Percentiles rank a stretch among this genome's conserved stretches.
These are phyloP conservation scores for Beauveria varroae DNA, from an alignment of 2,329 filamentous ascomycete genomes.

Conservation along the genomic window DNA sequence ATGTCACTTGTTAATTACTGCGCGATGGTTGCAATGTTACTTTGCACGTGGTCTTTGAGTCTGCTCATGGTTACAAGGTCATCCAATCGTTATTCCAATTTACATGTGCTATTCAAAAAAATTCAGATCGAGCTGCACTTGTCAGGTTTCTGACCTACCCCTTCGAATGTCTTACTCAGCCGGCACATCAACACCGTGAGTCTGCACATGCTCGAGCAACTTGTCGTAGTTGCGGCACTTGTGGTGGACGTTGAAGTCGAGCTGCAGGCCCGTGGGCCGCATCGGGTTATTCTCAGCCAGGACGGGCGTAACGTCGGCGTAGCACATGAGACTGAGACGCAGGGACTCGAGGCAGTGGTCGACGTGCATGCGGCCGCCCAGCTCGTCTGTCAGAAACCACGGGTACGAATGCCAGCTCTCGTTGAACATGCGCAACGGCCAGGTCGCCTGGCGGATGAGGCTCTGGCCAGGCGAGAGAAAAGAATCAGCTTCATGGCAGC, in stretches of 20 bases:
- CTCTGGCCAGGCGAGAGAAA: background rate
- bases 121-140: background rate
- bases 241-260: constrained; percentile 15
- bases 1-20: background rate
- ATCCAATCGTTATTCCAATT: background rate
- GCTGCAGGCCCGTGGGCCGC: background rate
- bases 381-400: constrained; percentile 8
- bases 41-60: background rate
- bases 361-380: constrained; percentile 13
- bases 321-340: constrained; percentile 15
- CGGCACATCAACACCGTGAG: constrained; percentile 7
- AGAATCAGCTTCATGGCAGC: background rate
- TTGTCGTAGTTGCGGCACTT: constrained; percentile 15
- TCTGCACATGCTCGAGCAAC: constrained; percentile 10
- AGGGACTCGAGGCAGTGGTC: constrained; percentile 16
- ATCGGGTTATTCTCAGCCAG: background rate
- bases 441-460: constrained; percentile 12
- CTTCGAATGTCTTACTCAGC: background rate
- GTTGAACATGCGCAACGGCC: constrained; percentile 11
- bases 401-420: constrained; percentile 14
- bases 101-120: background rate
- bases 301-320: constrained; percentile 14
- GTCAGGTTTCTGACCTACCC: too few species aligned
- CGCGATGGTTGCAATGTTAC: background rate
- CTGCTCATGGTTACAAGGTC: background rate